Conservation (phyloP, 139 green algal species). For the Microglena sp. region DNA sequence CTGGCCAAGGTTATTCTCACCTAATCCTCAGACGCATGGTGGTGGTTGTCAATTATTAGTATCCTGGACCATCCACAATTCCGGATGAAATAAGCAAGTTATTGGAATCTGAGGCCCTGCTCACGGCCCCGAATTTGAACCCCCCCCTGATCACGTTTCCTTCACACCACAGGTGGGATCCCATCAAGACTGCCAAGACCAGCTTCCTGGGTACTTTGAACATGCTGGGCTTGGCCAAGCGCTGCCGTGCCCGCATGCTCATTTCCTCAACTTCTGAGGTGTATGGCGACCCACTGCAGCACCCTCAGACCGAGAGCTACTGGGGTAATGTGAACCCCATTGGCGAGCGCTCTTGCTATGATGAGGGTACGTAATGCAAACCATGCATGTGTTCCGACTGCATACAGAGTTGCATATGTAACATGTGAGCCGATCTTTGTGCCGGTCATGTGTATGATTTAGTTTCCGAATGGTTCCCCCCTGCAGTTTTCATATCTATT, state of each 20-base stretch:
- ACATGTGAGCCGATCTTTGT: no score
- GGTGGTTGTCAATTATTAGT: no score
- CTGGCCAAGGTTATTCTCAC: no score
- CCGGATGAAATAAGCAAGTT: no score
- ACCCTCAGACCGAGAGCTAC: slow-evolving; percentile 96
- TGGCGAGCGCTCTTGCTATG: slow-evolving; percentile 95
- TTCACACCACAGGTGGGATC: slow-evolving; percentile 79
- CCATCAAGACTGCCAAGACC: slow-evolving; percentile 98
- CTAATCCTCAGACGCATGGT: no score
- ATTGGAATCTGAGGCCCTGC: no score
- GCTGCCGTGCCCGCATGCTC: slow-evolving; percentile 84
- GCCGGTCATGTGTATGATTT: no score
- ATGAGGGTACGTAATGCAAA: slow-evolving; percentile 63
- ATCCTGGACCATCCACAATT: no score
- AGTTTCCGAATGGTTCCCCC: no score
- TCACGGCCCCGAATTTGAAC: no score
- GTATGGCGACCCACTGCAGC: slow-evolving; percentile 95
- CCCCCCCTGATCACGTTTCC: background rate
- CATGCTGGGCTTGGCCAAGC: slow-evolving; percentile 98
- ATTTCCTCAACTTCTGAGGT: slow-evolving; percentile 91
- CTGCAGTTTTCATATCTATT: no score
- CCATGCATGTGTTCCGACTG: background rate
- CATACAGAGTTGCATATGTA: no score
- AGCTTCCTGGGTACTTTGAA: slow-evolving; percentile 96
- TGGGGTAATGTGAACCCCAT: slow-evolving; percentile 99